Base-by-base conservation (phyloP, 2,329 filamentous ascomycete species). In the Sporothrix variecibatus region DNA sequence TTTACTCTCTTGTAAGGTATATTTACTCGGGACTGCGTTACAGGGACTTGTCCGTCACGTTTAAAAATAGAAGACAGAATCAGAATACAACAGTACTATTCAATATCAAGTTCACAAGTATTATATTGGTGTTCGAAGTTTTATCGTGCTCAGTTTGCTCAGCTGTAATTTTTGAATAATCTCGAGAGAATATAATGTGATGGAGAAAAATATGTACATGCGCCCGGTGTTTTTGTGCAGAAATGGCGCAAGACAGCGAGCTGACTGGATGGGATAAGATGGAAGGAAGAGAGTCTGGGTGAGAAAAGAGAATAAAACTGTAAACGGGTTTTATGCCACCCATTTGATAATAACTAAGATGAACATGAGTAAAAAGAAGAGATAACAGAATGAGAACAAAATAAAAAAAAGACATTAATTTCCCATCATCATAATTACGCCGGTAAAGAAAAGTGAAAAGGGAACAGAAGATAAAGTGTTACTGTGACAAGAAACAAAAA, bases 391-490 rank as follows among this genome's bases (percentile, higher is more conserved):
- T 31, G 58, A 23, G 23, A 56, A 38, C 23, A 40, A 40, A 2
- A 43, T 26, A n/a, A 51, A 51, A 26, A 23, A 65, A 31, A 65
- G 46, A 65, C 34, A 74, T 73, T 64, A 51, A 34, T 68, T n/a
- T 49, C 73, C 70, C 73, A 51, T 72, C 64, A 74, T 74, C 60
- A 74, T 43, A 43, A 74, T 72, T 72, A 74, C 70, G 71, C 73
- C 73, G 67, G 70, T 60, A 49, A 60, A 26, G n/a, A 53, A 51
- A 71, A 60, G 15, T 17, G 17, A 56, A 20, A 56, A 20, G 3
- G 4, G 11, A 65, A 51, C 20, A 58, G 23, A 20, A 51, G 40
- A 23, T 28, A 73, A 7, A 2, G 28, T 26, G 28, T 12, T 60
- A 20, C 58, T 62, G 28, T 40, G 58, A n/a, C 60, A 73, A 53